Evolutionary conservation across 78 protist genomes (phyloP).

Genomic region (Neovahlkampfia damariscottae): DNA sequence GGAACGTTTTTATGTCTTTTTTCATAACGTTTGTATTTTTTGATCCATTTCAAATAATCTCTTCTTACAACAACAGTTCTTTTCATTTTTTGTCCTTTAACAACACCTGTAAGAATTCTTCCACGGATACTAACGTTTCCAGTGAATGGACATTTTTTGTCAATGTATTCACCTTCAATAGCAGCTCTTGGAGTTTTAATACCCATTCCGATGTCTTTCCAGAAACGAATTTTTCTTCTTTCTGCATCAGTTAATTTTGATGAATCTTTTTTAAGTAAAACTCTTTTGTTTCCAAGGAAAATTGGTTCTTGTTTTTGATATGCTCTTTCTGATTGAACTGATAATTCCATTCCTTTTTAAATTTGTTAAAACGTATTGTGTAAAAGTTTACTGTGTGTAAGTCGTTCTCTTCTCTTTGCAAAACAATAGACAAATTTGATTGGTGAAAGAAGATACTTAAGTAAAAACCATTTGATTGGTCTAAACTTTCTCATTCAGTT

Average conservation of each 20-base stretch:
- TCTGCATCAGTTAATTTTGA: conserved; percentile 9
- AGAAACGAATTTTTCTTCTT: conserved; percentile 55
- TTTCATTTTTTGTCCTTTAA: conserved; percentile 48
- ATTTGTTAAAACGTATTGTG: no score
- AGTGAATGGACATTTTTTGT: conserved; percentile 99
- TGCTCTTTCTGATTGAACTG: conserved; percentile 71
- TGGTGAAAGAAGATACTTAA: no score
- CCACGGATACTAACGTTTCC: conserved; percentile 97
- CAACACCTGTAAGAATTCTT: conserved; percentile 84
- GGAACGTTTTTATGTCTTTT: conserved; percentile 97
- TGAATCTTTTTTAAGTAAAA: conserved; percentile 4
- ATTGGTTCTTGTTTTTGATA: conserved; percentile 88
- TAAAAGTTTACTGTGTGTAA: no score
- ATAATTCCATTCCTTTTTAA: no score
- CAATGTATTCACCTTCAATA: conserved; percentile 87
- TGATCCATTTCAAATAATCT: conserved; percentile 90
- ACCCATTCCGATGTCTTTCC: conserved; percentile 94
- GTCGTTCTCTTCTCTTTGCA: no score
- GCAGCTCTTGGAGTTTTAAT: conserved; percentile 93
- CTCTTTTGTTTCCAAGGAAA: conserved; percentile 43
- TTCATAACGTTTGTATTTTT: conserved; percentile 98
- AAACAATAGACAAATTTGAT: no score
- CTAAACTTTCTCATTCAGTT: no score
- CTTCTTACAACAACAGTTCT: conserved; percentile 86
- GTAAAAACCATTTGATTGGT: no score